Base-by-base conservation (phyloP, 305 asterid species). In the Fraxinus dipetala region DNA sequence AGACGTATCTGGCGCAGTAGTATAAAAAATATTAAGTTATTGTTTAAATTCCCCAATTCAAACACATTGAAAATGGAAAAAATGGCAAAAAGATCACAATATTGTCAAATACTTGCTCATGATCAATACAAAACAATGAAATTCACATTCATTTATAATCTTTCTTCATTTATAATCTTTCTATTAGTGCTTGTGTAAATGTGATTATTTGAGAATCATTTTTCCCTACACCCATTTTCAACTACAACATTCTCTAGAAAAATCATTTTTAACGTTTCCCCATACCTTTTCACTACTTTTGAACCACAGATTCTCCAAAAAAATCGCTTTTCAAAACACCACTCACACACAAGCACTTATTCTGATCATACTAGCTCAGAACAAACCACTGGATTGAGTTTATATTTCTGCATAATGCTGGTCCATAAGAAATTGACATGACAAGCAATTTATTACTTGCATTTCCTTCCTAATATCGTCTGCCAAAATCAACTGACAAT, bases 1-100 rank as follows among this genome's bases (percentile, higher is more conserved):
- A 85, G 72, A 96, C 91, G 74, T 93, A 94, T 90, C 98, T 96
- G 91, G 81, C 85, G 86, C 83, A 81, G 84, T 28, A 84, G 38
- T 30, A 84, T 78, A 75, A 72, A 78, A 83, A 73, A 67, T 38
- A 65, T 75, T 65, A 31, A 74, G 70, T 40, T 80, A 81, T 54
- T 81, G 8, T 80, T 6, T n/a, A 38, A 51, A 4, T 45, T 14
- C 77, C 26, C 70, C 18, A 72, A 76, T 56, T 31, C 70, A 78
- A 83, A 82, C 67, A 48, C 61, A 72, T 77, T 76, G 77, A 76
- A 72, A 79, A 72, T 72, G 63, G 43, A 84, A 86, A 83, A 48
- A 8, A 18, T 0, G 14, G 51, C 51, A 40, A 40, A 40, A 40
- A 40, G 16, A 40, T 10, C 51, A 40, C 51, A 40, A 40, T 40